Percentiles rank a stretch among this genome's conserved stretches.
Evolutionary conservation across 257 asterid species (phyloP).

Genomic region (Leonotis leonurus): DNA sequence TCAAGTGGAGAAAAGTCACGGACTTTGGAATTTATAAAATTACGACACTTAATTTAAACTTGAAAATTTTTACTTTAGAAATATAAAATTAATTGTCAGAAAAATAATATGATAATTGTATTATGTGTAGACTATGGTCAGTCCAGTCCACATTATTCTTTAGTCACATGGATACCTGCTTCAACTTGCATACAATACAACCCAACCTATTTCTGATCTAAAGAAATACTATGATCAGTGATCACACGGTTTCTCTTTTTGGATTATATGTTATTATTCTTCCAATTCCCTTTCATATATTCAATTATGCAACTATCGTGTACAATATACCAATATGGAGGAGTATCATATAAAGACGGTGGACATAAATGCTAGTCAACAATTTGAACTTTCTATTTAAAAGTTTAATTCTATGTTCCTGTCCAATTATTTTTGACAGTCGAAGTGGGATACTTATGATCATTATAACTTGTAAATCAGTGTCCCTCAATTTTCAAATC

Average conservation of each 20-base stretch:
- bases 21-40: background rate
- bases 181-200: background rate
- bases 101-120: background rate
- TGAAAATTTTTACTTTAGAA: no score
- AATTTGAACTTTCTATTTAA: no score
- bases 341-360: background rate
- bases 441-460: no score
- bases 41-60: background rate
- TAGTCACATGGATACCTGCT: conserved; percentile 21
- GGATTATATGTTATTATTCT: background rate
- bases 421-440: no score
- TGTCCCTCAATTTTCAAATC: no score
- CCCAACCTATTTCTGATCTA: no score
- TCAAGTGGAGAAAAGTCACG: background rate
- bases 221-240: background rate
- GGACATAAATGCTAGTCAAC: background rate
- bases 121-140: background rate
- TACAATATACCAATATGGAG: background rate
- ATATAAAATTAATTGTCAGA: no score
- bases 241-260: conserved; percentile 18
- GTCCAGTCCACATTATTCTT: conserved; percentile 11
- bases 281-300: background rate
- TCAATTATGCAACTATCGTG: background rate
- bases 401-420: no score
- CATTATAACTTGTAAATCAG: no score